Evolutionary conservation across 2,329 filamentous ascomycete species (phyloP), one percentile per base, ranked within the genome.

Genomic region (Penicillium oxalicum): DNA sequence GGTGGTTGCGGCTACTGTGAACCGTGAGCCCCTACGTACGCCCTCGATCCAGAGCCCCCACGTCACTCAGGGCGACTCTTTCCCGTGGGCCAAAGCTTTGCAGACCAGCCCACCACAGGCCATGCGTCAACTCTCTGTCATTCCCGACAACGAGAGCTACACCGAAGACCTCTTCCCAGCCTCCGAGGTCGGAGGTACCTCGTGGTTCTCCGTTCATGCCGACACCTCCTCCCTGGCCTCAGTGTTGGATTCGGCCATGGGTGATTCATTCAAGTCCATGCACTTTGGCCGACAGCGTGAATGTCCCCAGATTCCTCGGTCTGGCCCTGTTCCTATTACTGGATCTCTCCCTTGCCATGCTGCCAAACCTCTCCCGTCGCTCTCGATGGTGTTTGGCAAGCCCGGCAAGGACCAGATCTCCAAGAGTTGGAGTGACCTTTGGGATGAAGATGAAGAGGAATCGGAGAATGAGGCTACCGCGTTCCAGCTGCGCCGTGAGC

Each of bases 361-460:
- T 54, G 64, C 74, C 61, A 73, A 78, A 66, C 79, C 80, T 36
- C 75, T 84, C 58, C 76, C 81, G 46, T 84, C 87, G 52, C 84
- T 91, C 77, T 83, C 87, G 4, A 81, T 86, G 64, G 81, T 91
- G 44, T 91, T 95, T 65, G 88, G 87, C 44, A 83, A 83, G 63
- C 65, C 66, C 33, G 83, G 86, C 66, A 80, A 82, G 54, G 86
- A 91, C 40, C 76, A 80, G 41, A 88, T 94, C 41, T 95, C 93
- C 48, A 97, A 97, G 84, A 97, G 93, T 76, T 98, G 93, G 93
- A 95, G 91, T 63, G 93, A 98, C 68, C 83, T 97, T 69, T 96
- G 90, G 86, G 91, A 97, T 50, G 91, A 97, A 68, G 91, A 97
- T 8, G 29, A 32, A 32, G 29, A 32, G 46, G 90, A 61, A 62